A percentile compares a stretch with the other conserved stretches of the same genome.
These are phyloP conservation scores for Aquilaria sinensis DNA, from an alignment of 345 rosid genomes.

Conservation along the genomic window DNA sequence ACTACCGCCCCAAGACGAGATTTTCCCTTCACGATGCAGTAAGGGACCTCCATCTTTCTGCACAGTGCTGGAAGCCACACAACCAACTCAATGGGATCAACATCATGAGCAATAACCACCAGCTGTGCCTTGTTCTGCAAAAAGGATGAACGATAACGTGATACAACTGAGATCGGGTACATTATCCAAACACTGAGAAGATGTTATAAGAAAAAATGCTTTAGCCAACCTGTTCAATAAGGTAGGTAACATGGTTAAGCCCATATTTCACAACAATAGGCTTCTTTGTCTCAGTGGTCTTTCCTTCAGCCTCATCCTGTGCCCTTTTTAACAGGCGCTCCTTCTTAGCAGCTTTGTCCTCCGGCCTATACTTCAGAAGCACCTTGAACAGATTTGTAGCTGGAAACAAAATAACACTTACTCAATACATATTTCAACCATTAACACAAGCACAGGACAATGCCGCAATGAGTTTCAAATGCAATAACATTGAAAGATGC, in stretches of 20 bases:
- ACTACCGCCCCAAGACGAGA: conserved; percentile 65
- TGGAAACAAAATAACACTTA: conserved; percentile 8
- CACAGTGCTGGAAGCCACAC: conserved; percentile 87
- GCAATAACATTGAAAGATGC: no score
- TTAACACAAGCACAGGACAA: background rate
- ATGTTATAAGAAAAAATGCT: no score
- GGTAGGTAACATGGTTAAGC: conserved; percentile 69
- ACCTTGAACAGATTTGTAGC: conserved; percentile 59
- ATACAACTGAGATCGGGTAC: no score
- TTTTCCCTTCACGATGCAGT: conserved; percentile 79
- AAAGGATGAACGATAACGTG: background rate
- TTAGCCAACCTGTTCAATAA: conserved; percentile 51
- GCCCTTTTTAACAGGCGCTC: conserved; percentile 51
- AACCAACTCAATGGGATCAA: conserved; percentile 81
- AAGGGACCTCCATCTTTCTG: conserved; percentile 84
- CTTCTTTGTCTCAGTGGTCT: conserved; percentile 46
- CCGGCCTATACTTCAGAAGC: conserved; percentile 66
- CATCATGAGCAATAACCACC: conserved; percentile 83
- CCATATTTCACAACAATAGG: conserved; percentile 74
- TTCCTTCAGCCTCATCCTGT: conserved; percentile 63
- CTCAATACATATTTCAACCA: no score
- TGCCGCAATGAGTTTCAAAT: background rate
- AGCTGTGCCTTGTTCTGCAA: conserved; percentile 70
- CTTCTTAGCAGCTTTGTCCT: conserved; percentile 62
- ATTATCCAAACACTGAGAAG: no score